Evolutionary conservation across 495 filamentous ascomycete genomes (phyloP).

Genomic region (Podospora sp.): DNA sequence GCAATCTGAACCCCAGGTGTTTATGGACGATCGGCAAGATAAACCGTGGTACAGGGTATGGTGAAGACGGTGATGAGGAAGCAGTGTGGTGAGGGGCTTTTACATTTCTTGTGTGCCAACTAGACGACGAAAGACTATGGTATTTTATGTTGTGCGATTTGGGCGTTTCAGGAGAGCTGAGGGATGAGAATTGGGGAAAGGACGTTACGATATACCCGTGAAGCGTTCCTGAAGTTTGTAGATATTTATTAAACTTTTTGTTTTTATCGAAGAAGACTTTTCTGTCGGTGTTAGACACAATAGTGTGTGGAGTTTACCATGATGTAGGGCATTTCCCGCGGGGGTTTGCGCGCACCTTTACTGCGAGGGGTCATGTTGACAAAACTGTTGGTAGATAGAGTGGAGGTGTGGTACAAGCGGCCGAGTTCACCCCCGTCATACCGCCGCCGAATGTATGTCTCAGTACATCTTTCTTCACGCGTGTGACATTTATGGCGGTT

Average conservation of each 20-base stretch:
- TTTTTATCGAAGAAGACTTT: neutral
- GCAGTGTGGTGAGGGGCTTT: neutral
- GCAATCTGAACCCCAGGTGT: neutral
- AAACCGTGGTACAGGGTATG: neutral
- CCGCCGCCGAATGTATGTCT: too few relatives aligned
- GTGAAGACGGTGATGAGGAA: neutral
- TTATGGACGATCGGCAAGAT: neutral
- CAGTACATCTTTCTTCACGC: neutral
- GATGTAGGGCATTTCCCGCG: neutral
- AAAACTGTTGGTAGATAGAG: neutral
- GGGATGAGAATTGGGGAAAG: neutral
- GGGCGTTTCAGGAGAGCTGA: neutral
- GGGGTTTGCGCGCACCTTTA: neutral
- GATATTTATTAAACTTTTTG: neutral
- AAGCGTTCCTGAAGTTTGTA: neutral
- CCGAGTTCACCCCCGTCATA: too few relatives aligned
- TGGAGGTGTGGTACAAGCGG: too few relatives aligned
- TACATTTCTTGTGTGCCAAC: neutral
- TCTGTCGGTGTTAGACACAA: neutral
- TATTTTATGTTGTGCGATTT: neutral
- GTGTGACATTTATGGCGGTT: neutral
- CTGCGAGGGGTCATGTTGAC: neutral
- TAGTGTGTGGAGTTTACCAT: neutral
- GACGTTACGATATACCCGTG: conserved; percentile 1
- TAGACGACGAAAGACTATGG: neutral